A percentile compares a stretch with the other conserved stretches of the same genome.
These are phyloP conservation scores for Venturia effusa DNA, from an alignment of 2,329 filamentous ascomycete genomes.

Conservation along the genomic window DNA sequence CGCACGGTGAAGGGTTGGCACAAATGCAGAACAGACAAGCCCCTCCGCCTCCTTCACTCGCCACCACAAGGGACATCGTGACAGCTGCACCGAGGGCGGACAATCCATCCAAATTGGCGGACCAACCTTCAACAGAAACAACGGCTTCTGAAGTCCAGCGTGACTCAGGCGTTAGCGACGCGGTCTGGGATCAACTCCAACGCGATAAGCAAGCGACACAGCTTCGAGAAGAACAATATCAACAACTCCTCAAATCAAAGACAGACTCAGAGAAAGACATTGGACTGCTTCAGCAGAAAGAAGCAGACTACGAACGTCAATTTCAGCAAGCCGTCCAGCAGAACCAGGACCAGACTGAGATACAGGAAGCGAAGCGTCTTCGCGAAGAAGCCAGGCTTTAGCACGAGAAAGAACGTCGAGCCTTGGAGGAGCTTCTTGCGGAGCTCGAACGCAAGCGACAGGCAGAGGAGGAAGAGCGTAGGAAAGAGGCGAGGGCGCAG, in stretches of 20 bases:
- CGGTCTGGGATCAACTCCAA: conserved; percentile 50
- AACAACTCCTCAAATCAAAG: background rate
- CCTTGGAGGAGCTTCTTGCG: background rate
- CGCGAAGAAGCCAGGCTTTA: conserved; percentile 6
- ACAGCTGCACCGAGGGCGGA: conserved; percentile 6
- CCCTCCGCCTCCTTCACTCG: conserved; percentile 7
- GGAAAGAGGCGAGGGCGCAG: conserved; percentile 31
- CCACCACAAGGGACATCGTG: background rate
- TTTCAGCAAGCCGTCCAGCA: conserved; percentile 6
- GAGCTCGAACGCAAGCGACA: conserved; percentile 18
- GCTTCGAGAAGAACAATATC: conserved; percentile 13
- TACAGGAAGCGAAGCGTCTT: conserved; percentile 17
- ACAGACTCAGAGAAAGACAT: background rate
- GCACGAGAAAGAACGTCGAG: conserved; percentile 13
- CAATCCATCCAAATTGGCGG: background rate
- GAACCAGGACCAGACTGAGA: conserved; percentile 18
- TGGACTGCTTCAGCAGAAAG: conserved; percentile 15
- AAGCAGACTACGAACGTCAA: conserved; percentile 17
- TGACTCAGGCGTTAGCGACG: conserved; percentile 49
- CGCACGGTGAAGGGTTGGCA: background rate
- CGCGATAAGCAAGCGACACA: conserved; percentile 27
- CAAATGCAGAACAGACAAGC: background rate
- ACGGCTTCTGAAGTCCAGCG: conserved; percentile 22
- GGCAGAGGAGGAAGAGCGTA: conserved; percentile 26
- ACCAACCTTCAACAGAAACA: conserved; percentile 2